These are phyloP conservation scores for Eleusine coracana DNA, from an alignment of 176 grass and related monocot species.

Conservation along the genomic window DNA sequence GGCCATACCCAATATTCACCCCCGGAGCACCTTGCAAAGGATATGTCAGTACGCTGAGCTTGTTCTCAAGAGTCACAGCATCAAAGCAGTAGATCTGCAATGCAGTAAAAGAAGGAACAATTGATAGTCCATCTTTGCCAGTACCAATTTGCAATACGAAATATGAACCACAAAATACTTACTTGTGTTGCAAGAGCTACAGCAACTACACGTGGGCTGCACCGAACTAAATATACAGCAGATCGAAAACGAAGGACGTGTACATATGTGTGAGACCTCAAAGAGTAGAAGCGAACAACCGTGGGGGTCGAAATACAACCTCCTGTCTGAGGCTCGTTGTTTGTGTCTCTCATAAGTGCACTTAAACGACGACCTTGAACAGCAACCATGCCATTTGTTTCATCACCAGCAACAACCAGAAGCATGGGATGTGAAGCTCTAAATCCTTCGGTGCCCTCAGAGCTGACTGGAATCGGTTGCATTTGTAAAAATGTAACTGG, in stretches of 20 bases:
- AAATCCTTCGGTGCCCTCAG: conserved; percentile 77
- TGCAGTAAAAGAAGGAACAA: conserved; percentile 38
- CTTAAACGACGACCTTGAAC: conserved; percentile 95
- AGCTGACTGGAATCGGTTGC: conserved; percentile 71
- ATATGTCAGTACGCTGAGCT: conserved; percentile 91
- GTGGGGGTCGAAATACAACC: conserved; percentile 79
- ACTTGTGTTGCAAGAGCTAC: conserved; percentile 98
- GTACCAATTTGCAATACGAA: conserved; percentile 16
- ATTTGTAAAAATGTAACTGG: conserved; percentile 99
- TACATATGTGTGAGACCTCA: conserved; percentile 91
- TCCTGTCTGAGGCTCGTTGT: conserved; percentile 63
- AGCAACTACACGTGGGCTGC: conserved; percentile 88
- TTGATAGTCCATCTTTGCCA: not conserved
- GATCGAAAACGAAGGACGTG: conserved; percentile 93
- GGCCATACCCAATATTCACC: conserved; percentile 88
- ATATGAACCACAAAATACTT: conserved; percentile 45
- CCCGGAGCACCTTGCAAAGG: conserved; percentile 90
- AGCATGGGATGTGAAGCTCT: conserved; percentile 95
- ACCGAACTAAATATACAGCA: conserved; percentile 97
- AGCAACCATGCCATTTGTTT: conserved; percentile 85
- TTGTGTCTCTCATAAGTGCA: conserved; percentile 89
- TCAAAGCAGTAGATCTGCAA: conserved; percentile 98
- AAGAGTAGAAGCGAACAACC: conserved; percentile 93
- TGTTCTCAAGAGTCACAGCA: conserved; percentile 94
- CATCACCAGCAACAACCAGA: conserved; percentile 93